Evolutionary conservation across 148 eudicot species (phyloP).

Genomic region (Diospyros kaki): DNA sequence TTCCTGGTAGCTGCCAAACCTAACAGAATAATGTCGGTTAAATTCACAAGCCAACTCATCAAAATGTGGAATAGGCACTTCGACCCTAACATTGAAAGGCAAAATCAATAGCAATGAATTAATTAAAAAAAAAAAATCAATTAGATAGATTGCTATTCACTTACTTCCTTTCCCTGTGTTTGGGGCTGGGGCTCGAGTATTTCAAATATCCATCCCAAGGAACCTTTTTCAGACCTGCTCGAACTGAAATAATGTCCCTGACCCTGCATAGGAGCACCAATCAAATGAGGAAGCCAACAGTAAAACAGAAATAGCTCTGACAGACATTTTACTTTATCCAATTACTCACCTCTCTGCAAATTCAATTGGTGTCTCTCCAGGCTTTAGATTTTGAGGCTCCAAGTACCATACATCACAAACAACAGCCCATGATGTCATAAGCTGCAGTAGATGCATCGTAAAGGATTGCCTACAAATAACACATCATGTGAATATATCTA

Average conservation of each 20-base stretch:
- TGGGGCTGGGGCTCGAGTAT: slow-evolving; percentile 93
- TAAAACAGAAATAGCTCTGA: not conserved
- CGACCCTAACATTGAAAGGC: not conserved
- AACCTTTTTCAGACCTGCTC: slow-evolving; percentile 95
- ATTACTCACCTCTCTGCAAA: slow-evolving; percentile 84
- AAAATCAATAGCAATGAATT: not conserved
- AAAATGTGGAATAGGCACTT: not conserved
- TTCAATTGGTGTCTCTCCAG: slow-evolving; percentile 91
- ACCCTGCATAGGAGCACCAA: slow-evolving; percentile 47
- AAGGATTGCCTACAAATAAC: slow-evolving; percentile 74
- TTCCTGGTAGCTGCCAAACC: not conserved
- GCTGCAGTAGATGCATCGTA: slow-evolving; percentile 89
- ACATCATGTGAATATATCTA: not conserved
- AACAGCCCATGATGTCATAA: slow-evolving; percentile 99
- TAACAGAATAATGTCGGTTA: not conserved
- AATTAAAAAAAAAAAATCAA: not conserved
- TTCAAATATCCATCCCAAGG: slow-evolving; percentile 99
- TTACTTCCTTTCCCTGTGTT: slow-evolving; percentile 91
- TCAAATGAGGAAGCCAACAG: not conserved
- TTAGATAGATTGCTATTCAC: slow-evolving; percentile 16
- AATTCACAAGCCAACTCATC: not conserved
- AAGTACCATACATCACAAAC: slow-evolving; percentile 99
- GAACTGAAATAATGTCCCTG: slow-evolving; percentile 66
- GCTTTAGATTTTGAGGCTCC: slow-evolving; percentile 84
- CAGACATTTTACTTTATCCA: not conserved